Conservation (phyloP, 495 filamentous ascomycete species). For the Lophiostoma macrostomum region DNA sequence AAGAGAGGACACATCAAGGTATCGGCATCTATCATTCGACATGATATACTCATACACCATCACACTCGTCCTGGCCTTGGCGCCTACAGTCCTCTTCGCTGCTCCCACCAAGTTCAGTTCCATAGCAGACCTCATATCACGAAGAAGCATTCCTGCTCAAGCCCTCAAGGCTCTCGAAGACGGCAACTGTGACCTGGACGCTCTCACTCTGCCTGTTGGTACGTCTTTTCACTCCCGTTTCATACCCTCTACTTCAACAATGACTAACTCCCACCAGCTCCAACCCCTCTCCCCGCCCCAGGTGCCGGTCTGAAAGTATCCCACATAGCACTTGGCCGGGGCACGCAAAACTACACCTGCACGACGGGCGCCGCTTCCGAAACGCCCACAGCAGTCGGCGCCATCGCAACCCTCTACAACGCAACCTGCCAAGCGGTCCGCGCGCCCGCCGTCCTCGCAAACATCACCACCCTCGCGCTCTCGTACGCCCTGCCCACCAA, state of each 20-base stretch:
- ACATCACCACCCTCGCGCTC: constrained; percentile 51
- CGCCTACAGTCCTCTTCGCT: constrained; percentile 23
- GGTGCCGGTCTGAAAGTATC: constrained; percentile 56
- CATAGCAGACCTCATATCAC: not conserved
- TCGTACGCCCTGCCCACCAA: constrained; percentile 47
- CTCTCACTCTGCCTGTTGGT: constrained; percentile 14
- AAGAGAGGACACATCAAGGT: constrained; percentile 16
- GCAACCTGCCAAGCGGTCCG: constrained; percentile 71
- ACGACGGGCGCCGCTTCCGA: constrained; percentile 52
- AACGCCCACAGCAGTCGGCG: constrained; percentile 63
- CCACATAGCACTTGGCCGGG: constrained; percentile 82
- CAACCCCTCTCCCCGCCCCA: constrained; percentile 54
- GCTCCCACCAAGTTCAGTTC: constrained; percentile 18
- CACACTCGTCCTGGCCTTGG: constrained; percentile 29
- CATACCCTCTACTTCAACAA: not conserved
- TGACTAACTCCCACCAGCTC: constrained; percentile 26
- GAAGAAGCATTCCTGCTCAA: not conserved
- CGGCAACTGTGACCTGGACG: constrained; percentile 19
- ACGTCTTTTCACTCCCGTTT: not conserved
- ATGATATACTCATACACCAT: constrained; percentile 30
- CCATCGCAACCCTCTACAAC: constrained; percentile 84
- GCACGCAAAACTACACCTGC: constrained; percentile 93
- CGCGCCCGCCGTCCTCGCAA: constrained; percentile 62
- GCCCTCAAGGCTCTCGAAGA: constrained; percentile 12
- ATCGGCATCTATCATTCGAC: too few species aligned